phyloP scores from a whole-genome alignment of 371 early-diverging fungal genomes.

The Mucor indicus region DNA sequence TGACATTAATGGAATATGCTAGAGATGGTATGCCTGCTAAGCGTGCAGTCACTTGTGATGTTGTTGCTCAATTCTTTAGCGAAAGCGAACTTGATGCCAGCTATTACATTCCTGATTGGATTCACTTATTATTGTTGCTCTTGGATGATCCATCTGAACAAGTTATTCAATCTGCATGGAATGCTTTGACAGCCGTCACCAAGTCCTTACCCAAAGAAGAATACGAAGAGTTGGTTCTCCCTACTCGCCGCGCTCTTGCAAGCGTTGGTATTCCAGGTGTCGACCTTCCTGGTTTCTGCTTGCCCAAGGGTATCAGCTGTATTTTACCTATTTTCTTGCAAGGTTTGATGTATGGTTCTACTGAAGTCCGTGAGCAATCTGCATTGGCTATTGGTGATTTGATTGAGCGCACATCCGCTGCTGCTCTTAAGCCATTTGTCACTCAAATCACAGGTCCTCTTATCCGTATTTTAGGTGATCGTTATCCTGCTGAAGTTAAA shows the following conservation, averaged over 20 bases:
- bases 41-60: constrained; percentile 59
- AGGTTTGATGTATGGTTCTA: constrained; percentile 88
- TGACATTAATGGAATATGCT: constrained; percentile 65
- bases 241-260: constrained; percentile 70
- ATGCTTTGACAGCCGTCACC: constrained; percentile 76
- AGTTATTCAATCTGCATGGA: constrained; percentile 73
- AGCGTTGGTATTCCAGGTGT: constrained; percentile 55
- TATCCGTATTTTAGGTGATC: constrained; percentile 96
- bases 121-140: constrained; percentile 70
- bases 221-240: constrained; percentile 74
- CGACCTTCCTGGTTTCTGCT: constrained; percentile 83
- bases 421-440: constrained; percentile 85
- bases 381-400: constrained; percentile 84
- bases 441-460: constrained; percentile 96
- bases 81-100: constrained; percentile 60
- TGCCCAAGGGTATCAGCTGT: constrained; percentile 92
- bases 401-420: constrained; percentile 69
- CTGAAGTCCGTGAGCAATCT: constrained; percentile 83
- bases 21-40: constrained; percentile 52
- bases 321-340: constrained; percentile 90
- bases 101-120: constrained; percentile 82
- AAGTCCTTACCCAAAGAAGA: constrained; percentile 83
- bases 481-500: constrained; percentile 88
- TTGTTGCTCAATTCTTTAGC: constrained; percentile 68
- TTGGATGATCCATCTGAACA: constrained; percentile 57